phyloP scores from a whole-genome alignment of 768 basidiomycete genomes.

The Russula emetica region DNA sequence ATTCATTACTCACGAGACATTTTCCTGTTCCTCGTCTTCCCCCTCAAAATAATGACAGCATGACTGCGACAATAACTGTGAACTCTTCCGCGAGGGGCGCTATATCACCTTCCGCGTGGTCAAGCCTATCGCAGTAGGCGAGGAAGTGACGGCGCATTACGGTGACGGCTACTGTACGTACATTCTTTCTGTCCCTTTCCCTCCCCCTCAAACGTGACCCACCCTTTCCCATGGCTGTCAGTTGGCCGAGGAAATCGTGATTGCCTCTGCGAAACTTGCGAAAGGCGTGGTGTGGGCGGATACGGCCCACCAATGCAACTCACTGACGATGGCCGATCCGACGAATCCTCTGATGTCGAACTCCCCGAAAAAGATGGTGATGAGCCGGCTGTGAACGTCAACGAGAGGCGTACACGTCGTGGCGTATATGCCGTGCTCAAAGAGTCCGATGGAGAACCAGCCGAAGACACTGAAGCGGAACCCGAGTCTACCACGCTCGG shows the following conservation, averaged over 20 bases:
- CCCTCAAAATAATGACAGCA: conserved; percentile 47
- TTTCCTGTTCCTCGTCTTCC: conserved; percentile 19
- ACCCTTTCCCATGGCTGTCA: conserved; percentile 37
- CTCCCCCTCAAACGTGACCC: conserved; percentile 23
- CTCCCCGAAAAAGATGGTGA: conserved; percentile 32
- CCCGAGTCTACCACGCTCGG: conserved; percentile 24
- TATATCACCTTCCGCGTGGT: conserved; percentile 87
- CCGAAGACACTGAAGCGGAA: conserved; percentile 45
- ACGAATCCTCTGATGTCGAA: conserved; percentile 32
- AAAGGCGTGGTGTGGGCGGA: conserved; percentile 68
- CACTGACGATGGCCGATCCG: conserved; percentile 50
- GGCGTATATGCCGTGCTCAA: conserved; percentile 75
- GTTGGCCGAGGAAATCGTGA: conserved; percentile 66
- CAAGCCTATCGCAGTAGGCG: conserved; percentile 70
- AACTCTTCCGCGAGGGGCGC: conserved; percentile 81
- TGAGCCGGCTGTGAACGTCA: conserved; percentile 51
- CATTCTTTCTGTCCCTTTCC: conserved; percentile 26
- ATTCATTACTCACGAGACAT: conserved; percentile 23
- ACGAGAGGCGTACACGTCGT: conserved; percentile 75
- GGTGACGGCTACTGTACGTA: conserved; percentile 86
- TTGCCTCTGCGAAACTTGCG: conserved; percentile 85
- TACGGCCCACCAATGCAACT: conserved; percentile 56
- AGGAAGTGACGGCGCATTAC: conserved; percentile 88
- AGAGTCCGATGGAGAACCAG: conserved; percentile 58
- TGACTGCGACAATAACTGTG: conserved; percentile 86